Evolutionary conservation across 2,329 filamentous ascomycete species (phyloP), one percentile per base, ranked within the genome.

Genomic region (Aureobasidium uvarum): DNA sequence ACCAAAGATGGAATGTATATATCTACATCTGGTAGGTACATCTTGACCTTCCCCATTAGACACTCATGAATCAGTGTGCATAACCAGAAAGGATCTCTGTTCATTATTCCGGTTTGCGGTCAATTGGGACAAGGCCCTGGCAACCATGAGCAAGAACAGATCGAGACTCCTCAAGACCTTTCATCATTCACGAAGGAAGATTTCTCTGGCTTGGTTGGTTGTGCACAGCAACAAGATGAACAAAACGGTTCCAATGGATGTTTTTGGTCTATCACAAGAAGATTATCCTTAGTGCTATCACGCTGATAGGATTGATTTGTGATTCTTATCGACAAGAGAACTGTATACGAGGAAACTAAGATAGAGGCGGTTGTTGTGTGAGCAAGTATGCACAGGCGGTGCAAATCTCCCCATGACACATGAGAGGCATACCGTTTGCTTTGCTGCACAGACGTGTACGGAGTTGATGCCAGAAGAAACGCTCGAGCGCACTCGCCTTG

Each of bases 141-240:
- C 60, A 63, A 63, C 60, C 48, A 52, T 38, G 31, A 16, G 10
- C 25, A 6, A 28, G n/a, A 16, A n/a, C 28, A 20, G n/a, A 51
- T 62, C 58, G 45, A 62, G 58, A 51, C 43, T 62, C 58, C 43
- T 20, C 31, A 50, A 51, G 45, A 51, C 28, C 43, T n/a, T 25
- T 33, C 48, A n/a, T n/a, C 46, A 50, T 28, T 41, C 38, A 20
- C 16, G 14, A 36, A n/a, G 23, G 11, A 36, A 25, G 45, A 33
- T 31, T 36, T 39, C n/a, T 33, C 48, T 45, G 16, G 38, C 18
- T 54, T 54, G 52, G 33, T 54, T 63, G 46, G 60, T 63, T 63
- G 60, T 63, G 46, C 46, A 63, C 60, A 63, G 60, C 60, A 63
- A 63, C 60, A 63, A 63, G 48, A 63, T 63, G 60, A 63, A 25